Percentiles rank a stretch among this genome's conserved stretches.
Evolutionary conservation across 116 monocot species (phyloP).

Genomic region (Iris pallida): DNA sequence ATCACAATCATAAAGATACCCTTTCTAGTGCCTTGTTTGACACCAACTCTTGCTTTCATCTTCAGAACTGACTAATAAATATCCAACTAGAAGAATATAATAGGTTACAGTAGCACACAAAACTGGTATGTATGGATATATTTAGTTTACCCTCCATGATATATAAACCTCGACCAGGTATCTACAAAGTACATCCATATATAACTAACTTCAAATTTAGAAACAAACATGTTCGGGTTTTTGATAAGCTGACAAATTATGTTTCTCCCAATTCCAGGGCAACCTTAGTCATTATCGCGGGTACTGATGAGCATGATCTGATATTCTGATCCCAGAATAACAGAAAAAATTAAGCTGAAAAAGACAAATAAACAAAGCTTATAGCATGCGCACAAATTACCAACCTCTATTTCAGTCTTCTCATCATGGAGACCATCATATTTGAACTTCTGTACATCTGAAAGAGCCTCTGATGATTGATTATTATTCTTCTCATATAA

Average conservation of each 20-base stretch:
- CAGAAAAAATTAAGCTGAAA: not conserved
- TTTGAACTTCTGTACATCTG: constrained; percentile 18
- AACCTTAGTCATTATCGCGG: no score
- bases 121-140: no score
- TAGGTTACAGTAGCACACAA: no score
- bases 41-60: no score
- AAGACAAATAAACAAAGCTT: not conserved
- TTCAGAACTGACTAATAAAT: no score
- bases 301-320: no score
- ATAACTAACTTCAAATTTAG: not conserved
- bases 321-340: not conserved
- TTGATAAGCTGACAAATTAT: not conserved
- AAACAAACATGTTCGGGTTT: not conserved
- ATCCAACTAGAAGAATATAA: no score
- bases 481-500: constrained; percentile 12
- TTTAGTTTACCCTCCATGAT: not conserved
- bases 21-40: no score
- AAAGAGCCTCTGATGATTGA: constrained; percentile 7
- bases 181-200: no score
- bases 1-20: no score
- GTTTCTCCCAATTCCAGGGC: not conserved
- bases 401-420: constrained; percentile 26
- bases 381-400: constrained; percentile 3
- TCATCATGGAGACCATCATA: constrained; percentile 18
- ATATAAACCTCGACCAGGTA: not conserved